Conservation (phyloP, 2,329 filamentous ascomycete genomes). For the Xylogone sp. region DNA sequence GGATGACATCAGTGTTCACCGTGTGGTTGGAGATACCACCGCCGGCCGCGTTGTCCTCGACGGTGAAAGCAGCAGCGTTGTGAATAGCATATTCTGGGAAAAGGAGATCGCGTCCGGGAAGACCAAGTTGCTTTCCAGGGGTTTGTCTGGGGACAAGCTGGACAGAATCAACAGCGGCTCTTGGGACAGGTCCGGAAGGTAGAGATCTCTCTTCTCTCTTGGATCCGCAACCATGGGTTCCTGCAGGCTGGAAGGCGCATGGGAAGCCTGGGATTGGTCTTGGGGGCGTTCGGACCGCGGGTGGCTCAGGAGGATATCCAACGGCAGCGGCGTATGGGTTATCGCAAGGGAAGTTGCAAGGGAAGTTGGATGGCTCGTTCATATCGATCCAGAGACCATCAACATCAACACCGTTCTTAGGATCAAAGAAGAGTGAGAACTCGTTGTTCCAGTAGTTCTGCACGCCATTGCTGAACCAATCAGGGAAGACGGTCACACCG, state of each 20-base stretch:
- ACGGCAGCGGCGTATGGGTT: slow-evolving; percentile 32
- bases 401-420: slow-evolving; percentile 64
- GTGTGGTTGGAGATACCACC: slow-evolving; percentile 54
- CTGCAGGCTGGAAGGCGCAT: slow-evolving; percentile 59
- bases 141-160: slow-evolving; percentile 9
- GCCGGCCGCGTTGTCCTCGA: slow-evolving; percentile 36
- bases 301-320: slow-evolving; percentile 56
- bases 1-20: slow-evolving; percentile 63
- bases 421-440: slow-evolving; percentile 61
- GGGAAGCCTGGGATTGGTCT: slow-evolving; percentile 67
- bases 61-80: slow-evolving; percentile 52
- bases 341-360: slow-evolving; percentile 52
- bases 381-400: slow-evolving; percentile 78
- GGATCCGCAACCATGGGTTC: slow-evolving; percentile 30
- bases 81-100: slow-evolving; percentile 62
- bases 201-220: slow-evolving; percentile 12
- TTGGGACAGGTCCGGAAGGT: not conserved
- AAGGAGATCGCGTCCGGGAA: slow-evolving; percentile 60
- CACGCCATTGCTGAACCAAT: slow-evolving; percentile 69
- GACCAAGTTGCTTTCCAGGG: slow-evolving; percentile 46
- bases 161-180: not conserved
- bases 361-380: slow-evolving; percentile 52
- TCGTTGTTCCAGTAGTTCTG: slow-evolving; percentile 67
- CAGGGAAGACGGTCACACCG: slow-evolving; percentile 67
- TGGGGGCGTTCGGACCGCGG: slow-evolving; percentile 59